Conservation (phyloP, 2,329 filamentous ascomycete species). For the Chlorencoelia australis region DNA sequence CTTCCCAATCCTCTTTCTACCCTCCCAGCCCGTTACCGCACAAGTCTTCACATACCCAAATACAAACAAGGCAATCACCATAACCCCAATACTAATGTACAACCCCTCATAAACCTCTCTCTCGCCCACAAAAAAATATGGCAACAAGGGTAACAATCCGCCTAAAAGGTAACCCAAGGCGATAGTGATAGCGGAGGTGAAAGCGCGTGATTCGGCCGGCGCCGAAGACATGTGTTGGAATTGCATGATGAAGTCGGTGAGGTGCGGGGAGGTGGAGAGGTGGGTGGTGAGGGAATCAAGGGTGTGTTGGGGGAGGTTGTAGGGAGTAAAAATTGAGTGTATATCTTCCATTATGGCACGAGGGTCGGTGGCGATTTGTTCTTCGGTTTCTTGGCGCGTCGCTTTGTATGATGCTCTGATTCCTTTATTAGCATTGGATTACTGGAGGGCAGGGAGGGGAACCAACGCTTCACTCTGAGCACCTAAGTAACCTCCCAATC, state of each 20-base stretch:
- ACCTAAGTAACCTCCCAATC: conserved; percentile 49
- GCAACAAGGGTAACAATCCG: conserved; percentile 44
- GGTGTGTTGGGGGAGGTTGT: conserved; percentile 23
- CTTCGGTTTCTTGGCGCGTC: conserved; percentile 19
- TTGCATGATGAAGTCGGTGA: conserved; percentile 32
- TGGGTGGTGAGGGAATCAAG: conserved; percentile 27
- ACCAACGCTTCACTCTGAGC: conserved; percentile 36
- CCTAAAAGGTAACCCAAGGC: conserved; percentile 46
- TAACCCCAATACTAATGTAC: conserved; percentile 48
- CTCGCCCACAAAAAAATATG: conserved; percentile 39
- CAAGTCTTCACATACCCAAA: conserved; percentile 59
- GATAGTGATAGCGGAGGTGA: conserved; percentile 42
- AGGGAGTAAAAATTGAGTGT: conserved; percentile 27
- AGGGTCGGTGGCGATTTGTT: conserved; percentile 19
- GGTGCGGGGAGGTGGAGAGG: conserved; percentile 24
- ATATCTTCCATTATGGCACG: conserved; percentile 22
- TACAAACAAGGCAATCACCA: conserved; percentile 46
- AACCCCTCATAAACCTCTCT: conserved; percentile 38
- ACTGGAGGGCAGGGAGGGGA: neutral
- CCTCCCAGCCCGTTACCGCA: conserved; percentile 33
- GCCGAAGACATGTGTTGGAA: conserved; percentile 27
- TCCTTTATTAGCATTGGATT: conserved; percentile 12
- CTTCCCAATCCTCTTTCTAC: conserved; percentile 17
- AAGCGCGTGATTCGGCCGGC: conserved; percentile 24
- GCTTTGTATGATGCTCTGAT: conserved; percentile 26